Base-by-base conservation (phyloP, 176 grass and related monocot genomes). In the Carex cristatella region DNA sequence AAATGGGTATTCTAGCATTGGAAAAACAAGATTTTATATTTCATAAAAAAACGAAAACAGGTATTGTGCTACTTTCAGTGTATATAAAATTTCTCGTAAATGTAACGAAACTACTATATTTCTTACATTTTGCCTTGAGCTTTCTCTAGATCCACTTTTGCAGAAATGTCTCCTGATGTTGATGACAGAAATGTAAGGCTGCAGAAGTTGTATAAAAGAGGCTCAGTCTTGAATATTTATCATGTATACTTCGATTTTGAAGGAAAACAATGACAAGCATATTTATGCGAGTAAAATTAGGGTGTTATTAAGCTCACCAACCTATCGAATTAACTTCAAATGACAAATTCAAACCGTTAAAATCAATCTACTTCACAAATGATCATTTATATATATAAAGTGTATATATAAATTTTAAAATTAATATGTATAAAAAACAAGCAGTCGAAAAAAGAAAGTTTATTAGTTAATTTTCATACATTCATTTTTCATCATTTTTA, bases 81-180 rank as follows among this genome's bases (percentile, higher is more conserved):
- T 76, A 14, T 15, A 48, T 9, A 73, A 51, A 48, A 33, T 48
- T 68, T 68, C 65, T 69, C 35, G 7, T 16, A 16, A 42, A 14
- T 14, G 72, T 31, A 55, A 76, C 11, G 31, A 76, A 76, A 76
- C 23, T 76, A 14, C 12, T 32, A 28, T 48, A 19, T 40, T 77
- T 27, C 73, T 77, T 77, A 77, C 73, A 4, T 55, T 55, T 77
- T 77, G 1, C 73, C 73, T 77, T 77, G 73, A 77, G 12, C 73
- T 77, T 12, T 2, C 1, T 4, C 12, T 56, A 77, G 27, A 77
- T 12, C 27, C 5, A 77, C 2, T 56, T 56, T 56, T 77, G 73
- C 46, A 77, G 49, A 57, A 77, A 77, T 23, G 1, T 56, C 46
- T 56, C 73, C 73, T 77, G 73, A 16, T 56, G 27, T 31, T 33